Evolutionary conservation across 768 basidiomycete genomes (phyloP).

Genomic region (Phanerochaete sordida): DNA sequence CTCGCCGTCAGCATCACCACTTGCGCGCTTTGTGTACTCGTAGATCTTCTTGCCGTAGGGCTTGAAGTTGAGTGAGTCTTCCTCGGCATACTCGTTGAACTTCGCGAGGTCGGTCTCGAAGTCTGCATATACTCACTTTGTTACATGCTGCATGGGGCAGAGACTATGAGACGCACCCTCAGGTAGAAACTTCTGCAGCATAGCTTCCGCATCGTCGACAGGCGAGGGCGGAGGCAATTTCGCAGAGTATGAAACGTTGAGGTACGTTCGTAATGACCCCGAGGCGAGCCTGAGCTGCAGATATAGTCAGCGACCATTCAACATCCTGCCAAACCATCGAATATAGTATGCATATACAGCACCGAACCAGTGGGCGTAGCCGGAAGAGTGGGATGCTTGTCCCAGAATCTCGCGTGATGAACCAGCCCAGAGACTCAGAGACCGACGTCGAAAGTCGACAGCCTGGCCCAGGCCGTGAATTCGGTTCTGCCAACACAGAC

Average conservation of each 20-base stretch:
- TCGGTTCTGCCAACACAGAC: no score
- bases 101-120: conserved; percentile 64
- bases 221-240: conserved; percentile 64
- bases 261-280: conserved; percentile 76
- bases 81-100: conserved; percentile 69
- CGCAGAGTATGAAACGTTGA: conserved; percentile 63
- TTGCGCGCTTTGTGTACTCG: conserved; percentile 70
- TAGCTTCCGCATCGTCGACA: conserved; percentile 85
- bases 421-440: no score
- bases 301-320: no score
- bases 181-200: conserved; percentile 73
- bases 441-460: no score
- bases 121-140: conserved; percentile 34
- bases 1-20: conserved; percentile 31
- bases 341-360: no score
- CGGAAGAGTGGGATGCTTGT: no score
- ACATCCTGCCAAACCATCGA: no score
- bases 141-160: not conserved
- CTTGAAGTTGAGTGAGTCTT: conserved; percentile 73
- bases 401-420: no score
- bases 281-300: conserved; percentile 80
- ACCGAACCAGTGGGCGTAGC: no score
- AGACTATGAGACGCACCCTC: conserved; percentile 42
- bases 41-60: conserved; percentile 76
- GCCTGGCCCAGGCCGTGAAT: no score